Percentiles rank a stretch among this genome's conserved stretches.
These are phyloP conservation scores for Hygrocybe punicea DNA, from an alignment of 768 basidiomycete species.

Conservation along the genomic window DNA sequence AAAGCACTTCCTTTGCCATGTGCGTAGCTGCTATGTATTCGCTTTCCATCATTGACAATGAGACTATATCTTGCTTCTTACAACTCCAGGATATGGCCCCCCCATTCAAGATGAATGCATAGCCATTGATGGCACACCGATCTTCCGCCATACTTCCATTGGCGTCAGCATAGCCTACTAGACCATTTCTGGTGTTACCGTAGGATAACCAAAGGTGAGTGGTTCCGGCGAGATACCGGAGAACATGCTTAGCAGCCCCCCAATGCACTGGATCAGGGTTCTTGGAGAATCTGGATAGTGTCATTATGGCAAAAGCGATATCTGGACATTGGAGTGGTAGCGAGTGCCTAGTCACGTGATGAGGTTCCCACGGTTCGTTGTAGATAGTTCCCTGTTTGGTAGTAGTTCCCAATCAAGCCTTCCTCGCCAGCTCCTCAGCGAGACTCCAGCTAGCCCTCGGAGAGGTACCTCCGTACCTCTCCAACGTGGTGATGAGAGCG, in stretches of 20 bases:
- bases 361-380: too few relatives aligned
- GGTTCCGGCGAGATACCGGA: slow-evolving; percentile 31
- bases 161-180: slow-evolving; percentile 23
- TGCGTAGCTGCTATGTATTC: slow-evolving; percentile 19
- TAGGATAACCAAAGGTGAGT: slow-evolving; percentile 13
- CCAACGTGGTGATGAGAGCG: too few relatives aligned
- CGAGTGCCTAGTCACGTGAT: too few relatives aligned
- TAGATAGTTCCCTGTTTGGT: too few relatives aligned
- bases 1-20: slow-evolving; percentile 20
- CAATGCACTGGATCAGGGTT: slow-evolving; percentile 26
- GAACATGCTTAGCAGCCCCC: slow-evolving; percentile 13
- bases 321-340: too few relatives aligned
- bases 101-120: slow-evolving; percentile 27
- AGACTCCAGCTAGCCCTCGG: too few relatives aligned
- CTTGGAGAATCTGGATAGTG: slow-evolving; percentile 28
- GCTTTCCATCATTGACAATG: slow-evolving; percentile 14
- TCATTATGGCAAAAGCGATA: slow-evolving; percentile 27
- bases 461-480: too few relatives aligned
- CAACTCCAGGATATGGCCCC: slow-evolving; percentile 29
- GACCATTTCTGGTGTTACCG: slow-evolving; percentile 12
- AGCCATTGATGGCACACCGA: slow-evolving; percentile 30
- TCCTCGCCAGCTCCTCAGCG: too few relatives aligned
- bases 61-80: slow-evolving; percentile 21
- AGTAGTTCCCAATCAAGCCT: too few relatives aligned
- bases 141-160: slow-evolving; percentile 21